Conservation (phyloP, 257 asterid species). For the Coffea eugenioides region DNA sequence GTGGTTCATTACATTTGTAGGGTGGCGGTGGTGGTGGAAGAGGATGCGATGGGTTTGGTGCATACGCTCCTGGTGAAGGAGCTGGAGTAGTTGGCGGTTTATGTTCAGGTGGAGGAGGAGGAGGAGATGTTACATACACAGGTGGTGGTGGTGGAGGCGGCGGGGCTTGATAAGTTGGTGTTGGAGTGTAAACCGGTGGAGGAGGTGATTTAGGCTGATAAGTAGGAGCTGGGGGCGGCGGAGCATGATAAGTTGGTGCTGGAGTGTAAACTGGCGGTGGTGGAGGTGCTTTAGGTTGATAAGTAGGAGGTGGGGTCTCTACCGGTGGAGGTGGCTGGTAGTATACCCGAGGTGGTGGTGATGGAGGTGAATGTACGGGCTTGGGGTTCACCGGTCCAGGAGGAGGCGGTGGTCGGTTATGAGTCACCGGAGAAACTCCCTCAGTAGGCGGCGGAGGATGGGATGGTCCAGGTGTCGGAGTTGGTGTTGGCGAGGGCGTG, state of each 20-base stretch:
- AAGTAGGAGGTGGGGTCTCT: constrained; percentile 10
- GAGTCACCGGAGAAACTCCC: not conserved
- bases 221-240: constrained; percentile 24
- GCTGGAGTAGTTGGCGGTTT: constrained; percentile 27
- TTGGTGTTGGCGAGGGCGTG: constrained; percentile 16
- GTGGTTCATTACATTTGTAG: constrained; percentile 12
- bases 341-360: constrained; percentile 15
- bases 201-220: constrained; percentile 8
- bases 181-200: constrained; percentile 19
- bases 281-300: constrained; percentile 24
- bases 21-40: constrained; percentile 37
- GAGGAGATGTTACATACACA: constrained; percentile 17
- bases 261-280: constrained; percentile 22
- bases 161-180: constrained; percentile 22
- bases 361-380: constrained; percentile 19
- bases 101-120: constrained; percentile 17
- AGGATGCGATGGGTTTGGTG: constrained; percentile 29
- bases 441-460: constrained; percentile 14
- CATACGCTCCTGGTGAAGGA: constrained; percentile 21
- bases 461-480: constrained; percentile 1
- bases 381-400: constrained; percentile 9
- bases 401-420: constrained; percentile 10
- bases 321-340: constrained; percentile 12
- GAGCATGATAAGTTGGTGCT: constrained; percentile 21
- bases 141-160: constrained; percentile 26